Evolutionary conservation across 1,139 yeast genomes (phyloP), one percentile per base, ranked within the genome.

Genomic region (Dujonia santamariae): DNA sequence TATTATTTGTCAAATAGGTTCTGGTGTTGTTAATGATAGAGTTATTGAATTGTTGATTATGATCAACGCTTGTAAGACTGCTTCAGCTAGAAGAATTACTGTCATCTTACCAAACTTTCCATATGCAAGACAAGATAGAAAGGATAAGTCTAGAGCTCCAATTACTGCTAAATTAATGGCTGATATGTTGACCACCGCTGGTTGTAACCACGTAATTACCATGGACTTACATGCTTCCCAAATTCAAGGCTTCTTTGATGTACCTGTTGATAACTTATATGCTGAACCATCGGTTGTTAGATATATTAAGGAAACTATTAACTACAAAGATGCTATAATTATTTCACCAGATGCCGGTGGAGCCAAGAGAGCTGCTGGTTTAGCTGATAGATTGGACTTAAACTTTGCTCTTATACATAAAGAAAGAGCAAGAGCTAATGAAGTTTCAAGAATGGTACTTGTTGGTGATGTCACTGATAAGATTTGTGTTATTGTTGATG

Each of bases 331-430:
- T 33, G 58, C 75, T 25, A 81, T 81, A 37, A 72, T 84, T 40
- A 85, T 83, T 8, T 82, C 90, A 1, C 92, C 92, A 2, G 92
- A 84, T 60, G 94, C 92, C 2, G 94, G 94, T 51, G 92, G 92
- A 39, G 92, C 92, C 18, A 84, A 84, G 56, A 71, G 94, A 53
- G 92, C 83, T 26, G 90, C 92, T 5, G 78, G 85, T 6, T 65
- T 83, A 38, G 92, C 92, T 3, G 94, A 83, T 49, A 78, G 81
- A 50, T 64, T 84, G 45, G 92, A 83, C 48, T 67, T 83, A 44
- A 81, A 78, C 48, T 84, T 84, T 61, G 92, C 92, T 2, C 71
- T 84, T 58, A 84, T 84, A 46, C 94, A 84, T 56, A 84, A 84
- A 53, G 94, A 84, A 60, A 68, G 92, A 59, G 86, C 85, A 32